Conservation (phyloP, 2,329 filamentous ascomycete species). For the Colletotrichum lindemuthianum region DNA sequence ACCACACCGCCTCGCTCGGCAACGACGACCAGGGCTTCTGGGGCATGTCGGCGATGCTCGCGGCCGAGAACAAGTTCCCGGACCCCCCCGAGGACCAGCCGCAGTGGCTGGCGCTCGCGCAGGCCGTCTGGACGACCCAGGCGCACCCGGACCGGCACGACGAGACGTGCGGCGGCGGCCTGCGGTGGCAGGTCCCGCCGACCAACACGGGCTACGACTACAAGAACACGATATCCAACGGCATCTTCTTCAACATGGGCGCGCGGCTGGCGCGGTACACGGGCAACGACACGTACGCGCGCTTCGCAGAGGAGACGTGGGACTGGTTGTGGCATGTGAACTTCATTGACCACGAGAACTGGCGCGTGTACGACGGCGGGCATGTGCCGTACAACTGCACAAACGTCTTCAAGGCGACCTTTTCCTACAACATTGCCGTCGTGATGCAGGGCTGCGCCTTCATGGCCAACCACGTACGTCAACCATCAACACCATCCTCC, state of each 20-base stretch:
- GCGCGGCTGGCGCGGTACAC: constrained; percentile 79
- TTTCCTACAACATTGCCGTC: constrained; percentile 65
- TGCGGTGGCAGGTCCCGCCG: constrained; percentile 81
- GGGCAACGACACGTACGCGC: constrained; percentile 69
- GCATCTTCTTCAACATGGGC: constrained; percentile 72
- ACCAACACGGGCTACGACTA: constrained; percentile 82
- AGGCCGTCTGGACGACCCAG: constrained; percentile 71
- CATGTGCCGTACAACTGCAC: constrained; percentile 62
- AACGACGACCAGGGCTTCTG: constrained; percentile 76
- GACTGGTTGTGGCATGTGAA: constrained; percentile 65
- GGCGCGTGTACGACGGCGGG: constrained; percentile 69
- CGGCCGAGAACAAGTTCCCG: constrained; percentile 67
- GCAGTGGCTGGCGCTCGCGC: constrained; percentile 66
- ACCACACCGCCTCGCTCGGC: constrained; percentile 62
- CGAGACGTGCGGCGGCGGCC: constrained; percentile 62
- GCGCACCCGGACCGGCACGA: constrained; percentile 68
- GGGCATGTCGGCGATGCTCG: constrained; percentile 72
- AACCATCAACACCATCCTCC: constrained; percentile 1
- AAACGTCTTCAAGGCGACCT: constrained; percentile 61
- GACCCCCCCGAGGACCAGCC: constrained; percentile 61
- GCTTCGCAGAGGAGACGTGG: constrained; percentile 72
- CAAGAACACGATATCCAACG: constrained; percentile 73
- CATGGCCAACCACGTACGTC: constrained; percentile 64
- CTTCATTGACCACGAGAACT: constrained; percentile 63
- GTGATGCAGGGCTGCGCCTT: constrained; percentile 65